A percentile compares a stretch with the other conserved stretches of the same genome.
phyloP scores from a whole-genome alignment of 2,329 filamentous ascomycete species.

The Parascedosporium putredinis region DNA sequence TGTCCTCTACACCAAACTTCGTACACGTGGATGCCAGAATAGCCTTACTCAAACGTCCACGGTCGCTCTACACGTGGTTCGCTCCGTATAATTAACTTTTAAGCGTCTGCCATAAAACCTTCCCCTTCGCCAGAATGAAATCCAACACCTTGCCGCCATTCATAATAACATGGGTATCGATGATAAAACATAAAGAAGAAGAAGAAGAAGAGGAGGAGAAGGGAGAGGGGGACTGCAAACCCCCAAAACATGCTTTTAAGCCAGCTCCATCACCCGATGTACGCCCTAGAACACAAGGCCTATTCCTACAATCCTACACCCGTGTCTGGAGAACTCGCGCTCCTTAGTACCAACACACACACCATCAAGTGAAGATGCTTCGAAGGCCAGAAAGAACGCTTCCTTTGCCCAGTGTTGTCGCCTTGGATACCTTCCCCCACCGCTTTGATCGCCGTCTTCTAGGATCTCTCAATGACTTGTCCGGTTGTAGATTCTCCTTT shows the following conservation, averaged over 20 bases:
- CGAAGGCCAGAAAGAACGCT: constrained; percentile 3
- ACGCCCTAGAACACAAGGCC: no score
- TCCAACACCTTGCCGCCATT: not conserved
- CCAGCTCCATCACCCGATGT: no score
- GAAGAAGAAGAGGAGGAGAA: not conserved
- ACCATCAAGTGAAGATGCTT: not conserved
- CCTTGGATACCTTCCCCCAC: not conserved
- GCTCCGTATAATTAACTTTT: no score
- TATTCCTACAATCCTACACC: no score
- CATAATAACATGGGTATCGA: constrained; percentile 1
- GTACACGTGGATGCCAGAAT: no score
- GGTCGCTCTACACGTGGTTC: not conserved
- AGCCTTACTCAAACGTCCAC: no score
- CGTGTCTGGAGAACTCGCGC: no score
- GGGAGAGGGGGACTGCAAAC: not conserved
- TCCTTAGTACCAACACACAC: not conserved
- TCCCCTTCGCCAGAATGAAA: no score
- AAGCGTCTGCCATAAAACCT: no score
- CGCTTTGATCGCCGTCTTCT: not conserved
- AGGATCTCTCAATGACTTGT: not conserved
- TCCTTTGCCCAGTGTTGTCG: not conserved
- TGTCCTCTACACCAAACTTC: no score
- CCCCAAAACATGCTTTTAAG: no score
- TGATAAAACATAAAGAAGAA: not conserved
- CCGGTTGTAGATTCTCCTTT: constrained; percentile 2